These are phyloP conservation scores for Jackrogersella minutella DNA, from an alignment of 495 filamentous ascomycete genomes.

Conservation along the genomic window DNA sequence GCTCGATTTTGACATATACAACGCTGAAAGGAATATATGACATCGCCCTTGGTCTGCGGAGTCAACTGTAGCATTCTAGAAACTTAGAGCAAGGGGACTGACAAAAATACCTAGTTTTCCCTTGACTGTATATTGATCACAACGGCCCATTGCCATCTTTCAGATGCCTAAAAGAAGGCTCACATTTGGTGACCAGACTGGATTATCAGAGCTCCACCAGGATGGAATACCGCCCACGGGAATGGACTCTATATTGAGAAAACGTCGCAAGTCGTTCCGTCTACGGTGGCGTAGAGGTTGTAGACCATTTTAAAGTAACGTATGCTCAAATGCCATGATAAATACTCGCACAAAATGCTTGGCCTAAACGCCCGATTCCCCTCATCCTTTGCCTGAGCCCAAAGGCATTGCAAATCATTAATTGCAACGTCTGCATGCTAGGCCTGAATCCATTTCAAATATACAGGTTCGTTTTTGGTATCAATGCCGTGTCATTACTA, in stretches of 20 bases:
- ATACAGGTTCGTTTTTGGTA: constrained; percentile 41
- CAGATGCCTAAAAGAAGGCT: constrained; percentile 8
- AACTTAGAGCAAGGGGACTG: constrained; percentile 17
- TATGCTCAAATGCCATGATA: constrained; percentile 42
- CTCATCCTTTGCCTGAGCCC: constrained; percentile 14
- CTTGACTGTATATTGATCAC: neutral
- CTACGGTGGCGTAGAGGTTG: constrained; percentile 34
- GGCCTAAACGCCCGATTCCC: constrained; percentile 31
- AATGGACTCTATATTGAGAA: constrained; percentile 42
- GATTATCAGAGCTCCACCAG: constrained; percentile 11
- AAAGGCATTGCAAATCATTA: constrained; percentile 9
- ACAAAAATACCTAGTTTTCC: constrained; percentile 3
- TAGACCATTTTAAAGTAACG: constrained; percentile 44
- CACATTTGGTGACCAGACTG: constrained; percentile 5
- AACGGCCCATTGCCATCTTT: neutral
- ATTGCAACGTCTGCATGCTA: constrained; percentile 25
- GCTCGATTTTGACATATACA: constrained; percentile 13
- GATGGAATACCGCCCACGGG: constrained; percentile 17
- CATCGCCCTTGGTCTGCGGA: constrained; percentile 11
- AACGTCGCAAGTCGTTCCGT: constrained; percentile 40
- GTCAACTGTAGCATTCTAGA: constrained; percentile 21
- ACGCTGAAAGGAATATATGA: constrained; percentile 25
- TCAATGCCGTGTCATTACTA: constrained; percentile 27
- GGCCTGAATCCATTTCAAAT: constrained; percentile 35
- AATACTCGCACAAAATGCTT: constrained; percentile 41